These are phyloP conservation scores for Diplogelasinospora grovesii DNA, from an alignment of 495 filamentous ascomycete species.

Conservation along the genomic window DNA sequence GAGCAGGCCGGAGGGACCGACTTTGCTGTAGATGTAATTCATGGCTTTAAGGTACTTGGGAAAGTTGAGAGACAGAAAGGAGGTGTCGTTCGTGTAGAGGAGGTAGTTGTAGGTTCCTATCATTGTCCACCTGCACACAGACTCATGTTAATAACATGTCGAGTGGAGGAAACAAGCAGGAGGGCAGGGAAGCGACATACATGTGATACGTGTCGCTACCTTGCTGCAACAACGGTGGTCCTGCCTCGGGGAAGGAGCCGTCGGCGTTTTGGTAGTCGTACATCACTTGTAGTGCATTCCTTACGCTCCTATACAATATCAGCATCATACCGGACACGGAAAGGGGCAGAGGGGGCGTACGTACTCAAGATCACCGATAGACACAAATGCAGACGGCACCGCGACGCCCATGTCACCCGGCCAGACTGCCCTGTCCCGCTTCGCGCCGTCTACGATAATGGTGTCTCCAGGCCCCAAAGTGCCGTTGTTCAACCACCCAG, in stretches of 20 bases:
- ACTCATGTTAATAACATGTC: no score
- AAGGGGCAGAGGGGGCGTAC: neutral
- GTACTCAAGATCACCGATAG: slow-evolving; percentile 49
- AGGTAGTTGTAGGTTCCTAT: slow-evolving; percentile 59
- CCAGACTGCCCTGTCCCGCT: slow-evolving; percentile 53
- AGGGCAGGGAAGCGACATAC: slow-evolving; percentile 22
- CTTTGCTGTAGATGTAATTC: slow-evolving; percentile 47
- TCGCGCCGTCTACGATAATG: slow-evolving; percentile 47
- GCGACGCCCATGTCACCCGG: slow-evolving; percentile 58
- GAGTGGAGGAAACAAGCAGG: neutral
- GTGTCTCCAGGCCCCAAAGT: slow-evolving; percentile 34
- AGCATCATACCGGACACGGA: neutral
- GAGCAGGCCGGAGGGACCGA: slow-evolving; percentile 41
- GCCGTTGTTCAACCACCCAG: slow-evolving; percentile 52
- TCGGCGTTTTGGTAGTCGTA: slow-evolving; percentile 44
- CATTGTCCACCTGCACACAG: slow-evolving; percentile 46
- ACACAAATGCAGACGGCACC: slow-evolving; percentile 49
- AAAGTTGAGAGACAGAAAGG: slow-evolving; percentile 46
- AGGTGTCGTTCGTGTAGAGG: slow-evolving; percentile 49
- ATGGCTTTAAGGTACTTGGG: slow-evolving; percentile 46
- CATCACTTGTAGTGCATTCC: slow-evolving; percentile 55
- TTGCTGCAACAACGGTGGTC: slow-evolving; percentile 50
- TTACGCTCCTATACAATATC: slow-evolving; percentile 36
- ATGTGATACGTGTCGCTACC: slow-evolving; percentile 58
- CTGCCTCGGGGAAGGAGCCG: slow-evolving; percentile 41